phyloP scores from a whole-genome alignment of 176 grass and related monocot species.

The Dactylis glomerata region DNA sequence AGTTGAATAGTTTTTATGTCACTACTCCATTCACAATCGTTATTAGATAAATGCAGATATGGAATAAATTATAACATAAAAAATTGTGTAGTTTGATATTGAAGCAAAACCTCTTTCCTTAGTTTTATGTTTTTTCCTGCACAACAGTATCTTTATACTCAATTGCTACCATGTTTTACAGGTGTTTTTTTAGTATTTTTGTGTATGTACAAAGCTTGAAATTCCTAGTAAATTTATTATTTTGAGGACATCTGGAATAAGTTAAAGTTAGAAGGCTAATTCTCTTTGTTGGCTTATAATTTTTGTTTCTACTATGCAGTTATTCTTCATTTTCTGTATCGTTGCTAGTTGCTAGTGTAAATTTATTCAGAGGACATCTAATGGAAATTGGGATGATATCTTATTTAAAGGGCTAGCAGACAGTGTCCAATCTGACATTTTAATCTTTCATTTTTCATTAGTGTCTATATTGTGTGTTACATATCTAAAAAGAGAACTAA shows the following conservation, averaged over 20 bases:
- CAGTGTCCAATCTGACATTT: background rate
- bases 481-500: constrained; percentile 2
- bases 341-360: constrained; percentile 14
- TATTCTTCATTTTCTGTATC: background rate
- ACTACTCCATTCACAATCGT: background rate
- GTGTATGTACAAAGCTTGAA: background rate
- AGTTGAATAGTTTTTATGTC: background rate
- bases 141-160: background rate
- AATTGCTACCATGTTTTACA: background rate
- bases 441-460: background rate
- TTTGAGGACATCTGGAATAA: constrained; percentile 16
- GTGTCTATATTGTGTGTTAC: background rate
- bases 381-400: constrained; percentile 10
- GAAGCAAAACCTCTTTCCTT: background rate
- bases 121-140: background rate
- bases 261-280: constrained; percentile 12
- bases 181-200: background rate
- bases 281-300: background rate
- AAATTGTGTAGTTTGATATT: background rate
- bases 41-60: background rate
- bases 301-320: background rate
- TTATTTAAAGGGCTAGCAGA: constrained; percentile 1
- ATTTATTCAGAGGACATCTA: constrained; percentile 11
- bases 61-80: background rate
- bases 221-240: constrained; percentile 16